Base-by-base conservation (phyloP, 306 rosid genomes). In the Abrus pulchellus region DNA sequence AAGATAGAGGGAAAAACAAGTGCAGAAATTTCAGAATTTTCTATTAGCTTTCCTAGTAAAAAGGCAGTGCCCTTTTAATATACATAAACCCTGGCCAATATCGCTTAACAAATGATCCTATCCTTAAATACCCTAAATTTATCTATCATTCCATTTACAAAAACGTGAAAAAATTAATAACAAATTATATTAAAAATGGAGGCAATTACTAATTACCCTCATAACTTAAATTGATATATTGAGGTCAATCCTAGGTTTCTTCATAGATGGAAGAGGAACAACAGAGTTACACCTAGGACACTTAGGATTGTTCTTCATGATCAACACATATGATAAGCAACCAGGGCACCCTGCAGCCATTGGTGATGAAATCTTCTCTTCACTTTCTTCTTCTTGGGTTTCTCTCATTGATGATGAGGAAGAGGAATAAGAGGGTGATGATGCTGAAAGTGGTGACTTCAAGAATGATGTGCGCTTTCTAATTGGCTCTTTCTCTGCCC, bases 271-370 rank as follows among this genome's bases (percentile, higher is more conserved):
- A 78, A 93, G 68, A 2, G 96, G 93, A 64, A 96, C 92, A 76
- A 87, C 43, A 3, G 97, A 82, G 60, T 85, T 89, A 83, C 99
- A 96, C 85, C 99, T 83, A 5, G 99, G 99, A 61, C 99, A 96
- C 81, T 83, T 89, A 0, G 98, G 99, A 80, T 96, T 90, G 63
- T 86, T 93, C 88, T 91, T 93, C 92, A 89, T 90, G 8, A 93
- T 90, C 89, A 96, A 77, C 0, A 96, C 98, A 81, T 96, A 96
- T 0, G 99, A 93, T 29, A 96, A 78, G 83, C 99, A 96, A 1
- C 97, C 94, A 61, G 98, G 97, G 70, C 99, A 96, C 11, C 97
- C 99, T 14, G 89, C 97, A n/a, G 98, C 98, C 69, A 93, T 75
- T 4, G 98, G 97, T 1, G 98, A 86, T 7, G 94, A 82, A 47